phyloP scores from a whole-genome alignment of 2,329 filamentous ascomycete species.

The Colletotrichum lentis region DNA sequence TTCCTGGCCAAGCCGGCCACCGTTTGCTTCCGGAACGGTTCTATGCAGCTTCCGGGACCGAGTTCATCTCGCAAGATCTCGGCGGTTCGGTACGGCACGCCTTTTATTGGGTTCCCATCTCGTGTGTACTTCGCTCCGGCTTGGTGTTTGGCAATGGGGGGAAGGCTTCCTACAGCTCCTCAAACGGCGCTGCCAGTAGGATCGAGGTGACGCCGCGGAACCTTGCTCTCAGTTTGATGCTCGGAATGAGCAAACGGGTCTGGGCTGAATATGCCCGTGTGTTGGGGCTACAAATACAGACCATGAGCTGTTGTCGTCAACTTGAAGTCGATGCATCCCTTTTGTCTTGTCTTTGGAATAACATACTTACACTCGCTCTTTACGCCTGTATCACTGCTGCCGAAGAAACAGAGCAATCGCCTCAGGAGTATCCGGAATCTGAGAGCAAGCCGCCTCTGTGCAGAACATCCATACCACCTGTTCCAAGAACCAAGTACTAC shows the following conservation, averaged over 20 bases:
- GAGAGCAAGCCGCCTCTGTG: no score
- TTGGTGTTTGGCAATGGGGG: slow-evolving; percentile 4
- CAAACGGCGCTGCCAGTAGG: slow-evolving; percentile 15
- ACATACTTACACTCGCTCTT: background rate
- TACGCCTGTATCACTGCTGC: background rate
- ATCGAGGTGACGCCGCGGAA: slow-evolving; percentile 26
- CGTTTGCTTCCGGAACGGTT: slow-evolving; percentile 31
- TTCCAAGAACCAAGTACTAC: background rate
- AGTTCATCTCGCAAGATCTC: slow-evolving; percentile 24
- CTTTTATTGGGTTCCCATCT: slow-evolving; percentile 12
- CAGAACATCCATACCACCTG: background rate
- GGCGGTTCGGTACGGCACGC: slow-evolving; percentile 3
- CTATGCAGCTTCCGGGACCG: slow-evolving; percentile 20
- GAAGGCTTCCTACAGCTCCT: slow-evolving; percentile 25
- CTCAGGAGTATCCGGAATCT: no score
- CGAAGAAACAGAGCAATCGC: no score
- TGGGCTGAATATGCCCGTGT: background rate
- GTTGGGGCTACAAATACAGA: slow-evolving; percentile 28
- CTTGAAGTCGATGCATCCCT: no score
- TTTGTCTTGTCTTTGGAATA: background rate
- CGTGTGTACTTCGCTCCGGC: slow-evolving; percentile 10
- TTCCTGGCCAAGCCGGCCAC: background rate
- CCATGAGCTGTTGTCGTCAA: background rate
- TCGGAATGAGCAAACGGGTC: background rate
- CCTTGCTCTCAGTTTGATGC: slow-evolving; percentile 17